Evolutionary conservation across 108 stramenopile genomes (phyloP).

Genomic region (Cyclotella sp.): DNA sequence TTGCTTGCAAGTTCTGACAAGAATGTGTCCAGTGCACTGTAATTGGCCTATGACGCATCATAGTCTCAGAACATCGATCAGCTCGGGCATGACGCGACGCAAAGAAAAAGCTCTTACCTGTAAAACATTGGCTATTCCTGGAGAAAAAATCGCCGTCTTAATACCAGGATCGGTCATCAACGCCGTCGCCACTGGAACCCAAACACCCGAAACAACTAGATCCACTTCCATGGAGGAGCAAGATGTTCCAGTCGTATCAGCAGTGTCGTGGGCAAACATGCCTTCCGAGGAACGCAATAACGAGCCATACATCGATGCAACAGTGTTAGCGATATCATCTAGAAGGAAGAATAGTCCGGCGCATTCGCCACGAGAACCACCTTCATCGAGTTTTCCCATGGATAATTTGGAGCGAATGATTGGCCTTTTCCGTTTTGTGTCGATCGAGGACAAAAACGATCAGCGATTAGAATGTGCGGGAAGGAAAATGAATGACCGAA

Average conservation of each 20-base stretch:
- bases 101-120: slow-evolving; percentile 39
- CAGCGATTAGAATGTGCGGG: neutral
- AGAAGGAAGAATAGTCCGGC: slow-evolving; percentile 77
- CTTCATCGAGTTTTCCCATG: slow-evolving; percentile 89
- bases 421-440: slow-evolving; percentile 48
- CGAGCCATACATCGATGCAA: slow-evolving; percentile 65
- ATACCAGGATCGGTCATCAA: slow-evolving; percentile 89
- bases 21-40: slow-evolving; percentile 79
- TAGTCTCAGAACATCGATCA: neutral
- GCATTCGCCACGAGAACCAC: slow-evolving; percentile 90
- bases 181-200: slow-evolving; percentile 88
- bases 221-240: slow-evolving; percentile 65
- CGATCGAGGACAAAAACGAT: neutral
- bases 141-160: slow-evolving; percentile 90
- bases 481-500: neutral
- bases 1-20: slow-evolving; percentile 67
- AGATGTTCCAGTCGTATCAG: slow-evolving; percentile 1
- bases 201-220: slow-evolving; percentile 85
- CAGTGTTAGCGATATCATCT: slow-evolving; percentile 69
- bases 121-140: slow-evolving; percentile 88
- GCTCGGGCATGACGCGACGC: neutral
- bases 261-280: slow-evolving; percentile 59
- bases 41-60: slow-evolving; percentile 56
- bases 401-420: slow-evolving; percentile 82
- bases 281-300: slow-evolving; percentile 70